A percentile compares a stretch with the other conserved stretches of the same genome.
phyloP scores from a whole-genome alignment of 768 basidiomycete genomes.

The Mrakia hoshinonis region DNA sequence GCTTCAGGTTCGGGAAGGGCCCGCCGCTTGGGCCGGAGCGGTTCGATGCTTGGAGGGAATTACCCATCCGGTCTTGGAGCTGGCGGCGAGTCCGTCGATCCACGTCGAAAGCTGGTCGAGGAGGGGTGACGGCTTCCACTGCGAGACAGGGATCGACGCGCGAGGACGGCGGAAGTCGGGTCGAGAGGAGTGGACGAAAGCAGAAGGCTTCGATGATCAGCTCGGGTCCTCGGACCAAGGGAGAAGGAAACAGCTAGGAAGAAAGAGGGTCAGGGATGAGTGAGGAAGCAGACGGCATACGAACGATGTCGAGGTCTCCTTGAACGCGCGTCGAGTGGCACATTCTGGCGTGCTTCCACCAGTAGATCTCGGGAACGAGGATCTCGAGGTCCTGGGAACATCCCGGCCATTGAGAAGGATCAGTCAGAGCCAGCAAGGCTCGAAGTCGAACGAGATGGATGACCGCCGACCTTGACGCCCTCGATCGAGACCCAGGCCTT shows the following conservation, averaged over 20 bases:
- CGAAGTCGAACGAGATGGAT: not conserved
- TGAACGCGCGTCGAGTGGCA: conserved; percentile 14
- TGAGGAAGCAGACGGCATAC: not conserved
- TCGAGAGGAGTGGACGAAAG: not conserved
- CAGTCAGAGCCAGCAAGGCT: not conserved
- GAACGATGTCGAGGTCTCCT: conserved; percentile 21
- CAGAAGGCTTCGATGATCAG: not conserved
- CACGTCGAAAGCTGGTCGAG: conserved; percentile 4
- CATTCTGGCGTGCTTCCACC: conserved; percentile 17
- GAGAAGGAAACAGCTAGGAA: not conserved
- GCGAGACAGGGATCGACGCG: not conserved
- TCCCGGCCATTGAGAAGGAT: not conserved
- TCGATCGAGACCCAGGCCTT: conserved; percentile 62
- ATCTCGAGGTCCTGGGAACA: not conserved
- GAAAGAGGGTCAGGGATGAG: not conserved
- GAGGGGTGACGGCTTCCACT: conserved; percentile 16
- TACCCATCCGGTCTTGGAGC: conserved; percentile 15
- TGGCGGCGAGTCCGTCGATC: conserved; percentile 11
- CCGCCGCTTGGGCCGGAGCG: too few relatives aligned
- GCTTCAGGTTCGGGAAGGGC: too few relatives aligned
- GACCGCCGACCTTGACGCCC: conserved; percentile 56
- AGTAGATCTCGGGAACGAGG: conserved; percentile 25
- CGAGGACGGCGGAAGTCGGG: not conserved
- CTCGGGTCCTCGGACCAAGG: not conserved
- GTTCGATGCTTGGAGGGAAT: not conserved